Evolutionary conservation across 1,284 basidiomycete species (phyloP).

Genomic region (Cutaneotrichosporon spelunceum): DNA sequence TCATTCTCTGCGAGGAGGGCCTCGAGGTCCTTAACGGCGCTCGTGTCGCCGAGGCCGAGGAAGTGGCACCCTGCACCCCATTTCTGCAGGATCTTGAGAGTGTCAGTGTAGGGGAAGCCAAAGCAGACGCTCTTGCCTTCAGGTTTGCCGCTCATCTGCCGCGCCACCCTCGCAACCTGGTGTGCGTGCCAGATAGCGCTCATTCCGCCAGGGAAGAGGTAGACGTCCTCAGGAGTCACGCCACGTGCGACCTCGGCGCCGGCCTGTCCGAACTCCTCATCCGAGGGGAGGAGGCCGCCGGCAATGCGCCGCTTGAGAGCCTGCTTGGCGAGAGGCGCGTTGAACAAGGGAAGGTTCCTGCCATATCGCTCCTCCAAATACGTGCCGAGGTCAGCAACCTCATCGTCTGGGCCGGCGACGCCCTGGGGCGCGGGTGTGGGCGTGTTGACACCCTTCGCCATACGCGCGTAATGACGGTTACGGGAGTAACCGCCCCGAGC

Average conservation of each 20-base stretch:
- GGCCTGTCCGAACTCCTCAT: slow-evolving; percentile 33
- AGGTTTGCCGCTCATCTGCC: slow-evolving; percentile 38
- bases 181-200: slow-evolving; percentile 89
- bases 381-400: slow-evolving; percentile 54
- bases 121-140: slow-evolving; percentile 85
- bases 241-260: slow-evolving; percentile 38
- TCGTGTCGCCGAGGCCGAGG: slow-evolving; percentile 73
- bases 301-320: slow-evolving; percentile 85
- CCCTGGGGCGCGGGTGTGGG: background rate
- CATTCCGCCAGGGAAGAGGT: slow-evolving; percentile 85
- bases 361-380: slow-evolving; percentile 93
- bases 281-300: slow-evolving; percentile 71
- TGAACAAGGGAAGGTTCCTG: slow-evolving; percentile 76
- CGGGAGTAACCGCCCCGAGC: slow-evolving; percentile 49
- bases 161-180: slow-evolving; percentile 62
- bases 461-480: slow-evolving; percentile 42
- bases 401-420: slow-evolving; percentile 39
- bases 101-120: slow-evolving; percentile 96
- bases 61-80: slow-evolving; percentile 96
- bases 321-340: slow-evolving; percentile 74
- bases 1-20: slow-evolving; percentile 56
- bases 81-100: slow-evolving; percentile 92
- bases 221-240: slow-evolving; percentile 81
- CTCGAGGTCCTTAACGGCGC: slow-evolving; percentile 73
- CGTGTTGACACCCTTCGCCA: slow-evolving; percentile 11